A percentile compares a stretch with the other conserved stretches of the same genome.
These are phyloP conservation scores for Pluteus cervinus DNA, from an alignment of 768 basidiomycete genomes.

Conservation along the genomic window DNA sequence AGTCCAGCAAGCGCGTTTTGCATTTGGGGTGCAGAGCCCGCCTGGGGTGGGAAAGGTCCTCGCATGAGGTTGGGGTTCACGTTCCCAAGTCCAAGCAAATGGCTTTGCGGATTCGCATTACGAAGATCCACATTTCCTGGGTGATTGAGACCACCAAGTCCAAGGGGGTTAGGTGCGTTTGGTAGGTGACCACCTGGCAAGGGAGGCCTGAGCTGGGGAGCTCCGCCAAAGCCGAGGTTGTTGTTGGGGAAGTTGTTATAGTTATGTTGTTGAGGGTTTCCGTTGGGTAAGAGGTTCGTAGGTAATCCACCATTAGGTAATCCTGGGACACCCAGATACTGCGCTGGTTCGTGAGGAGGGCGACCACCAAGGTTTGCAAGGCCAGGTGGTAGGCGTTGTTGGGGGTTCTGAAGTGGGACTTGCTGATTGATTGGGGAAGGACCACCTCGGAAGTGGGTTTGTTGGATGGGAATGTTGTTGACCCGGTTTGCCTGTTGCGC, in stretches of 20 bases:
- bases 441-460: slow-evolving; percentile 61
- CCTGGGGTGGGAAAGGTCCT: slow-evolving; percentile 43
- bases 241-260: slow-evolving; percentile 50
- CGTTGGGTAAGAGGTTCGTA: slow-evolving; percentile 38
- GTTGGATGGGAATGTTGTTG: slow-evolving; percentile 50
- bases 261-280: slow-evolving; percentile 34
- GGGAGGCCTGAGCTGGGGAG: slow-evolving; percentile 50
- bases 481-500: slow-evolving; percentile 51
- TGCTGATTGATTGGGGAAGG: slow-evolving; percentile 56
- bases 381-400: slow-evolving; percentile 71
- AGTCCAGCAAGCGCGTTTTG: slow-evolving; percentile 38
- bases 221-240: slow-evolving; percentile 36
- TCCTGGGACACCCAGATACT: slow-evolving; percentile 49
- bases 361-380: slow-evolving; percentile 78
- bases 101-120: slow-evolving; percentile 41
- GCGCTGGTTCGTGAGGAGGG: slow-evolving; percentile 73
- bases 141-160: slow-evolving; percentile 49
- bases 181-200: slow-evolving; percentile 46
- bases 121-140: slow-evolving; percentile 51
- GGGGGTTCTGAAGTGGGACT: slow-evolving; percentile 35
- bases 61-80: slow-evolving; percentile 38
- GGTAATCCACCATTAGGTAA: slow-evolving; percentile 40
- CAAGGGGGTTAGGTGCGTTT: slow-evolving; percentile 36
- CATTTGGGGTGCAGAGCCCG: slow-evolving; percentile 34
- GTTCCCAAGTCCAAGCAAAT: slow-evolving; percentile 44